Base-by-base conservation (phyloP, 257 asterid genomes). In the Solanum piurae region DNA sequence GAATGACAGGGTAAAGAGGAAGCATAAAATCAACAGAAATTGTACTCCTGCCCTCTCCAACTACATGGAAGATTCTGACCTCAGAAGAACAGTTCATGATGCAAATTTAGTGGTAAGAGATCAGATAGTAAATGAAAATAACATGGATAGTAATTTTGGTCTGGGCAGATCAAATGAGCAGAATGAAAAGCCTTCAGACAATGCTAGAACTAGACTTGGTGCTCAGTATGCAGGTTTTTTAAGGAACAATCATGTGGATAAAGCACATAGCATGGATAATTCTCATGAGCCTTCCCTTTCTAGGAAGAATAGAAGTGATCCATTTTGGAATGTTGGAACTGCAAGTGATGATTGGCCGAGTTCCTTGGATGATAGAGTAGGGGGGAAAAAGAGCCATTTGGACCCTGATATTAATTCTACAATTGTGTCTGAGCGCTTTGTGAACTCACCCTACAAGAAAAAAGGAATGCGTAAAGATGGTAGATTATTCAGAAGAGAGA, bases 281-380 rank as follows among this genome's bases (percentile, higher is more conserved):
- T 33, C 86, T 74, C 76, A 14, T 23, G 86, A 84, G 85, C 87
- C 89, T 86, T 46, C 83, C 55, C 86, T 83, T 38, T 82, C 42
- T 87, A 89, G 89, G 87, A 91, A 88, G 82, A 85, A 68, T 20
- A 86, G 76, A 84, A 87, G 87, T 83, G 73, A 85, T 66, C 69
- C 69, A 29, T 29, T 20, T 42, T 85, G 88, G 88, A 92, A 89
- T 74, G 83, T 89, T 73, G 91, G 91, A 89, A 87, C 90, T 79
- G 74, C 42, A 55, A 79, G 73, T 42, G 88, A 90, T 82, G 90
- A 74, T 88, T 77, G 52, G 73, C 91, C 60, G 87, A 83, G 83
- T 83, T 79, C 74, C 49, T 88, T 84, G 90, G 88, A 89, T 89
- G 86, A 87, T 92, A 88, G 88, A 84, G 71, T 85, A 87, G 91